Percentiles rank a stretch among this genome's conserved stretches.
phyloP scores from a whole-genome alignment of 768 basidiomycete genomes.

The Lactarius sanguifluus region DNA sequence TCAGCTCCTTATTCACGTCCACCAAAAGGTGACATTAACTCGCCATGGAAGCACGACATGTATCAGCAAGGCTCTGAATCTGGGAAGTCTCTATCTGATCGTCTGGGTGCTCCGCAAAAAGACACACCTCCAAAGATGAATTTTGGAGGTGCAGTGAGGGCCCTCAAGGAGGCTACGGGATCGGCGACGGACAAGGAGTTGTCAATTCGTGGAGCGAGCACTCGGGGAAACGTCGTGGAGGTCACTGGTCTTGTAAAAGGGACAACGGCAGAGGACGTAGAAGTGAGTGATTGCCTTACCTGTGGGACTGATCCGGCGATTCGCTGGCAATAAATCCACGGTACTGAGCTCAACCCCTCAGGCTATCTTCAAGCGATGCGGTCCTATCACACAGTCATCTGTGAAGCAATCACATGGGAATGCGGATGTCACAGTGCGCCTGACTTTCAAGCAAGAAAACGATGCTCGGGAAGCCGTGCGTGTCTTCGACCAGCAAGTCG shows the following conservation, averaged over 20 bases:
- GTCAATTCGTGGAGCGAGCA: slow-evolving; percentile 30
- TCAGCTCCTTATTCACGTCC: slow-evolving; percentile 29
- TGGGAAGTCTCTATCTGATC: slow-evolving; percentile 26
- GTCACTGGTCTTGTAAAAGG: slow-evolving; percentile 30
- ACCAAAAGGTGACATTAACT: slow-evolving; percentile 29
- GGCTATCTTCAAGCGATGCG: slow-evolving; percentile 32
- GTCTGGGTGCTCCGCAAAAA: slow-evolving; percentile 16
- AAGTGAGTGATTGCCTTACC: slow-evolving; percentile 16
- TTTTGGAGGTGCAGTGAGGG: slow-evolving; percentile 26
- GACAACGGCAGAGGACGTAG: slow-evolving; percentile 31
- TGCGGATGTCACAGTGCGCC: slow-evolving; percentile 29
- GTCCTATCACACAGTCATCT: slow-evolving; percentile 28
- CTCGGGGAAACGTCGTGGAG: slow-evolving; percentile 30
- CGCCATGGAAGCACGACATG: slow-evolving; percentile 29
- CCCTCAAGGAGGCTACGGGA: slow-evolving; percentile 29
- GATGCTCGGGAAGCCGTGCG: slow-evolving; percentile 29
- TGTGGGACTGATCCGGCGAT: background rate
- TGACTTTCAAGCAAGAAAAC: slow-evolving; percentile 30
- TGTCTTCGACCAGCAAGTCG: slow-evolving; percentile 28
- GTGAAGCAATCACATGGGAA: slow-evolving; percentile 18
- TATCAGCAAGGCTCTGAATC: slow-evolving; percentile 18
- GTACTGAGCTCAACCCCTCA: slow-evolving; percentile 2
- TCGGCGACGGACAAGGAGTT: slow-evolving; percentile 14
- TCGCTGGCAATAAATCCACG: background rate
- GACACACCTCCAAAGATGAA: slow-evolving; percentile 28